Percentiles rank a stretch among this genome's conserved stretches.
These are phyloP conservation scores for Agapanthus africanus DNA, from an alignment of 106 monocot genomes.

Conservation along the genomic window DNA sequence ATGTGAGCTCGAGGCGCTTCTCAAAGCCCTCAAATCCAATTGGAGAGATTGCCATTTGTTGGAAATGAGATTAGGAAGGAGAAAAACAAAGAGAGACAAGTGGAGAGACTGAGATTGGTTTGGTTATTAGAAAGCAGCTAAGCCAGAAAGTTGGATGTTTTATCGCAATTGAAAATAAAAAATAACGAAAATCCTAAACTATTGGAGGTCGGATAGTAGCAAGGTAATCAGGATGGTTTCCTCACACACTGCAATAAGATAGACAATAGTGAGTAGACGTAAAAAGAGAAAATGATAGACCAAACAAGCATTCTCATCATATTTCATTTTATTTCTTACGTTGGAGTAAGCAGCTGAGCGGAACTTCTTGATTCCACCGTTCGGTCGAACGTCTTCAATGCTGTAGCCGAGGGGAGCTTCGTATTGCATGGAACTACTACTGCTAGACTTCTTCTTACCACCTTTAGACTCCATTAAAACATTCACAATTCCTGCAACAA, in stretches of 20 bases:
- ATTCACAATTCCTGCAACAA: constrained; percentile 42
- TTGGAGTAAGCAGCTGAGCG: constrained; percentile 98
- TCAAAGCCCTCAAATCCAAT: constrained; percentile 98
- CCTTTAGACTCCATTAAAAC: constrained; percentile 96
- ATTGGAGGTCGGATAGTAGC: constrained; percentile 12
- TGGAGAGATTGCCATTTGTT: constrained; percentile 38
- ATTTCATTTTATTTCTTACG: constrained; percentile 28
- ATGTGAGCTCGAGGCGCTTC: constrained; percentile 83
- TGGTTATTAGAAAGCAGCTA: constrained; percentile 52
- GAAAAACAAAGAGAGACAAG: constrained; percentile 5
- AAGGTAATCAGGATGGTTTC: constrained; percentile 78
- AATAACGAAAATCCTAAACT: constrained; percentile 31
- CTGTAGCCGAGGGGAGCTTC: constrained; percentile 90
- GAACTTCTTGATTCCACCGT: constrained; percentile 93
- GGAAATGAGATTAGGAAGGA: background rate
- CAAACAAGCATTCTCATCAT: background rate
- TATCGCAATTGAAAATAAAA: constrained; percentile 3
- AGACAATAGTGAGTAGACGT: background rate
- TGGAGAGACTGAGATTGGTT: constrained; percentile 5
- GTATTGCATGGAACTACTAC: constrained; percentile 61
- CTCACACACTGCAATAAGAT: constrained; percentile 53
- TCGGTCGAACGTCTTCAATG: constrained; percentile 90
- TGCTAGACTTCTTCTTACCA: constrained; percentile 72
- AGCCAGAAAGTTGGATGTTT: constrained; percentile 20
- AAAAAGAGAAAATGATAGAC: background rate